These are phyloP conservation scores for Cucurbita pepo DNA, from an alignment of 306 rosid genomes.

Conservation along the genomic window DNA sequence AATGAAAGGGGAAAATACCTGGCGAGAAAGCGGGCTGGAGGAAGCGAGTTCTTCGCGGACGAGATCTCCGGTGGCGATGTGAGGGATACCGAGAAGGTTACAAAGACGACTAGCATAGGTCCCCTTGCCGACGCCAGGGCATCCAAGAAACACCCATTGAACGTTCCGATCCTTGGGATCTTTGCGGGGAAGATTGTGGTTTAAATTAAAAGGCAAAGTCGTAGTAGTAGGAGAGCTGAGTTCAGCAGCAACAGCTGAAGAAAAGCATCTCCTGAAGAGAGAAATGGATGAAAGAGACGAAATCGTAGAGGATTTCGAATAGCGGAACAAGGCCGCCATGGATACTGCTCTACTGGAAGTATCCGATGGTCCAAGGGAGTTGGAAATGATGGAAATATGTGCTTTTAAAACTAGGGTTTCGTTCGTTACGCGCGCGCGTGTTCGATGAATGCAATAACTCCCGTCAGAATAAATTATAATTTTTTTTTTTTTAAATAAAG, in stretches of 20 bases:
- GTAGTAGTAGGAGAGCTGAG: slow-evolving; percentile 5
- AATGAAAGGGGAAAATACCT: slow-evolving; percentile 16
- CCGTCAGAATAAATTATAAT: too few species aligned
- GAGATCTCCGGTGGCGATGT: slow-evolving; percentile 90
- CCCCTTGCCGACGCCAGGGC: slow-evolving; percentile 94
- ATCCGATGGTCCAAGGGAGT: background rate
- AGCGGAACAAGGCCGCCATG: slow-evolving; percentile 82
- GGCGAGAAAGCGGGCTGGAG: slow-evolving; percentile 52
- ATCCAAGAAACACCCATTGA: slow-evolving; percentile 82
- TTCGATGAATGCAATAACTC: background rate
- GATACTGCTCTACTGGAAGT: slow-evolving; percentile 24
- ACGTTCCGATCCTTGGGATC: slow-evolving; percentile 40
- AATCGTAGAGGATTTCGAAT: slow-evolving; percentile 17
- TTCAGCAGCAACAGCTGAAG: slow-evolving; percentile 23
- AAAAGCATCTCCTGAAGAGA: slow-evolving; percentile 13
- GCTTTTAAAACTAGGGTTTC: background rate
- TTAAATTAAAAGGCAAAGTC: slow-evolving; percentile 17
- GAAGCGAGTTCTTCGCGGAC: slow-evolving; percentile 85
- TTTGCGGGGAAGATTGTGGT: slow-evolving; percentile 12
- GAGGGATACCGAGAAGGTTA: slow-evolving; percentile 67
- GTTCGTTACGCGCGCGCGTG: slow-evolving; percentile 1
- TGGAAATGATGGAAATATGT: background rate
- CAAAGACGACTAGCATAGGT: slow-evolving; percentile 81
- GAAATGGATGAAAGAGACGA: slow-evolving; percentile 16
- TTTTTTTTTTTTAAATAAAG: background rate